Conservation (phyloP, 116 monocot genomes). For the Posidonia oceanica region DNA sequence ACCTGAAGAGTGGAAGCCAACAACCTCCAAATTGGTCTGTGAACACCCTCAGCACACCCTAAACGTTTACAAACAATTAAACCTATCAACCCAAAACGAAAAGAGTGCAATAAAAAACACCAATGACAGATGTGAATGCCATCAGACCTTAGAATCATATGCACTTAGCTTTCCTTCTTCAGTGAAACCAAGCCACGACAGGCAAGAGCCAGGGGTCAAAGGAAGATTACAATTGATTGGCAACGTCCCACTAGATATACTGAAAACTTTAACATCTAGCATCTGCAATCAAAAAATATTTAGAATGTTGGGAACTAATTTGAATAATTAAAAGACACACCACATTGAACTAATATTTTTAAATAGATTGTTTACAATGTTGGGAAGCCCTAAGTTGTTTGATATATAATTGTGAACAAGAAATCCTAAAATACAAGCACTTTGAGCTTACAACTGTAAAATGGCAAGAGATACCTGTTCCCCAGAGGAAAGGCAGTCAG, state of each 20-base stretch:
- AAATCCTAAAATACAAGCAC: no score
- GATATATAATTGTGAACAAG: no score
- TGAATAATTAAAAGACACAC: no score
- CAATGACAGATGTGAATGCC: background rate
- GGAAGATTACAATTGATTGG: slow-evolving; percentile 50
- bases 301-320: no score
- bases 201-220: slow-evolving; percentile 50
- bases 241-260: slow-evolving; percentile 48
- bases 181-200: slow-evolving; percentile 94
- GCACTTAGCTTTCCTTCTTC: slow-evolving; percentile 84
- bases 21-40: slow-evolving; percentile 59
- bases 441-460: no score
- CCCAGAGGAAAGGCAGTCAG: slow-evolving; percentile 71
- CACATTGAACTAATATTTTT: no score
- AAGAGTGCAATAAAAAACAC: background rate
- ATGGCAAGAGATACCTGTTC: slow-evolving; percentile 48
- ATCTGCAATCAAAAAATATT: slow-evolving; percentile 43
- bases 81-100: background rate
- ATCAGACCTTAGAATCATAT: slow-evolving; percentile 76
- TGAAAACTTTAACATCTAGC: slow-evolving; percentile 64
- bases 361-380: no score
- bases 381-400: no score
- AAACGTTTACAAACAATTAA: slow-evolving; percentile 7
- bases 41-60: slow-evolving; percentile 84
- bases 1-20: slow-evolving; percentile 98